Evolutionary conservation across 2,329 filamentous ascomycete genomes (phyloP), one percentile per base, ranked within the genome.

Genomic region (Aspergillus costaricaensis): DNA sequence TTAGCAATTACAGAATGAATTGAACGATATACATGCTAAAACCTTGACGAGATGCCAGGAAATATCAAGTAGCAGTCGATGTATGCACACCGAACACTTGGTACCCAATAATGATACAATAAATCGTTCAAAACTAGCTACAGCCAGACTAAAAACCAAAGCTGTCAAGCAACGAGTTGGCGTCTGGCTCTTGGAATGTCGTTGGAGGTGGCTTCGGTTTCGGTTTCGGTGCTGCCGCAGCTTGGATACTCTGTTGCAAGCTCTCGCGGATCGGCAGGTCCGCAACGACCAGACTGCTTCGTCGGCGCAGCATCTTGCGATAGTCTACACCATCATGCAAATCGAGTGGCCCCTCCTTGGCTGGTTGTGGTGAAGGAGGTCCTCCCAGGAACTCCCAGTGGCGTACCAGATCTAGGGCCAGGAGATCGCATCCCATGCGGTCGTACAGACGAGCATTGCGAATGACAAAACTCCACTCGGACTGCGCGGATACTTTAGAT

Each of bases 131-230:
- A 8, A 6, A 12, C 3, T 27, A 12, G 6, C 47, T n/a, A 25
- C 47, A n/a, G 12, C 12, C 19, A 25, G 21, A 21, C 55, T 66
- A 98, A 73, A 98, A 95, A 1, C 94, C 94, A 83, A 98, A 98
- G 74, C 86, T 93, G 81, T 98, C 94, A 68, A 98, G 81, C 71
- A 99, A 78, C 61, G 91, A 94, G 73, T 86, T 91, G 27, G 91
- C 85, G 78, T 96, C 92, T n/a, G 95, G 95, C 76, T 99, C 95
- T 68, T 96, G 85, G 74, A 98, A 98, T 64, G 89, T 87, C 19
- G 89, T 92, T 1, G 92, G 87, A 15, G 88, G 83, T 62, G 80
- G 77, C 68, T 77, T 76, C 66, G 75, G 71, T 32, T 70, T 61
- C 27, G 70, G 65, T 25, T 70, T 61, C 27, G 70, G 65, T 25